Percentiles rank a stretch among this genome's conserved stretches.
phyloP scores from a whole-genome alignment of 1,284 basidiomycete genomes.

The Naganishia liquefaciens region DNA sequence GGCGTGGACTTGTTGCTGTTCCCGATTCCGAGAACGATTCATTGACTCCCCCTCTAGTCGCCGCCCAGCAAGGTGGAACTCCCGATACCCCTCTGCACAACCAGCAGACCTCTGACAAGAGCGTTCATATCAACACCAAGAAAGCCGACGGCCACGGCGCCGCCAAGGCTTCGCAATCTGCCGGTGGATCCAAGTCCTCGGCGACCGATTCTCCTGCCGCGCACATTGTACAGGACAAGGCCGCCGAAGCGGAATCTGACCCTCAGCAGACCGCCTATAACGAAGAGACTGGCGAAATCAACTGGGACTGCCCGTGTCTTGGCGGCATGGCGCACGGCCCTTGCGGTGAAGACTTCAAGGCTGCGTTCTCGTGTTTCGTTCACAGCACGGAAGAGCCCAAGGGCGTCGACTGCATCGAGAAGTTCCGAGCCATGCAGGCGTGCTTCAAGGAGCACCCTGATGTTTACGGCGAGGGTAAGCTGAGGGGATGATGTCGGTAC shows the following conservation, averaged over 20 bases:
- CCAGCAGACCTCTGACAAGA: conserved; percentile 24
- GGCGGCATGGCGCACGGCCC: conserved; percentile 98
- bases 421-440: conserved; percentile 96
- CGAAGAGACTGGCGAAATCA: conserved; percentile 95
- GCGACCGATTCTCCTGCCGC: conserved; percentile 10
- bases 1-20: neutral
- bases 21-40: neutral
- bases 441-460: conserved; percentile 97
- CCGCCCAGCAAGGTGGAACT: conserved; percentile 28
- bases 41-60: conserved; percentile 16
- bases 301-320: conserved; percentile 97
- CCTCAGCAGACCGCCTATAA: conserved; percentile 62
- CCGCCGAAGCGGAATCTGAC: conserved; percentile 32
- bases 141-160: conserved; percentile 5
- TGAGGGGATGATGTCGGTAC: neutral
- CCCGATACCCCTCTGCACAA: conserved; percentile 33
- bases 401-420: conserved; percentile 96
- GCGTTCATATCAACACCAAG: conserved; percentile 25
- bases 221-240: conserved; percentile 29
- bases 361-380: conserved; percentile 96
- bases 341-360: conserved; percentile 90
- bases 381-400: conserved; percentile 94
- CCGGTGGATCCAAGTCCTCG: neutral
- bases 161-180: neutral
- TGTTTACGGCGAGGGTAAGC: conserved; percentile 84